A percentile compares a stretch with the other conserved stretches of the same genome.
Conservation (phyloP, 2,329 filamentous ascomycete species). For the Acrocalymma vagum region DNA sequence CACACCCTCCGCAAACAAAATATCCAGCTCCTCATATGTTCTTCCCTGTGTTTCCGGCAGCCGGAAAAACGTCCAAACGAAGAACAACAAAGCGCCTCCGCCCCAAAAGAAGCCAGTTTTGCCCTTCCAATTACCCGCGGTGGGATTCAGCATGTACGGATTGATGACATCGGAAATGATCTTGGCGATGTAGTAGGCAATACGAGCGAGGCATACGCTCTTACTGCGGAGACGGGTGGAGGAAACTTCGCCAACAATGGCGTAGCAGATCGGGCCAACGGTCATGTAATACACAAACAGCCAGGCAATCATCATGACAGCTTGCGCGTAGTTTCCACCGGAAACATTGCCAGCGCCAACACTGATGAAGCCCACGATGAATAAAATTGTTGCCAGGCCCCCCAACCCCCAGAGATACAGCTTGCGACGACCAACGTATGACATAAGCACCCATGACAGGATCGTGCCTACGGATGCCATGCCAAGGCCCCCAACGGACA, state of each 20-base stretch:
- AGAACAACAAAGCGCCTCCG: slow-evolving; percentile 76
- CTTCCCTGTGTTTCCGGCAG: slow-evolving; percentile 79
- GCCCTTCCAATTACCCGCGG: slow-evolving; percentile 84
- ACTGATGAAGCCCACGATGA: slow-evolving; percentile 76
- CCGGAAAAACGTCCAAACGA: slow-evolving; percentile 77
- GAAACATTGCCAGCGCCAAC: slow-evolving; percentile 42
- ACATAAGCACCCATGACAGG: slow-evolving; percentile 80
- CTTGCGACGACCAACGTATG: slow-evolving; percentile 75
- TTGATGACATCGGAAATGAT: slow-evolving; percentile 82
- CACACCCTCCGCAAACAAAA: slow-evolving; percentile 72
- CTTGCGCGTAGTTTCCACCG: slow-evolving; percentile 48
- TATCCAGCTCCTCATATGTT: slow-evolving; percentile 82
- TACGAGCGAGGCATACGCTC: slow-evolving; percentile 82
- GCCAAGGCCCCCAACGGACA: slow-evolving; percentile 61
- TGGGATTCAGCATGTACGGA: slow-evolving; percentile 55
- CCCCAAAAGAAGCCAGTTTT: slow-evolving; percentile 87
- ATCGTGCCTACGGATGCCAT: slow-evolving; percentile 70
- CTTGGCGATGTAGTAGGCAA: slow-evolving; percentile 68
- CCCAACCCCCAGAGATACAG: slow-evolving; percentile 76
- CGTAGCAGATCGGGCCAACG: slow-evolving; percentile 87
- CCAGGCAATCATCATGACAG: slow-evolving; percentile 28
- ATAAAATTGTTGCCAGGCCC: slow-evolving; percentile 69
- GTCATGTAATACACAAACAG: slow-evolving; percentile 80
- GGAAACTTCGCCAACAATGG: slow-evolving; percentile 81
- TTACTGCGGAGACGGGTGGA: slow-evolving; percentile 85